A percentile compares a stretch with the other conserved stretches of the same genome.
phyloP scores from a whole-genome alignment of 2,329 filamentous ascomycete species.

The Fusarium torreyae region DNA sequence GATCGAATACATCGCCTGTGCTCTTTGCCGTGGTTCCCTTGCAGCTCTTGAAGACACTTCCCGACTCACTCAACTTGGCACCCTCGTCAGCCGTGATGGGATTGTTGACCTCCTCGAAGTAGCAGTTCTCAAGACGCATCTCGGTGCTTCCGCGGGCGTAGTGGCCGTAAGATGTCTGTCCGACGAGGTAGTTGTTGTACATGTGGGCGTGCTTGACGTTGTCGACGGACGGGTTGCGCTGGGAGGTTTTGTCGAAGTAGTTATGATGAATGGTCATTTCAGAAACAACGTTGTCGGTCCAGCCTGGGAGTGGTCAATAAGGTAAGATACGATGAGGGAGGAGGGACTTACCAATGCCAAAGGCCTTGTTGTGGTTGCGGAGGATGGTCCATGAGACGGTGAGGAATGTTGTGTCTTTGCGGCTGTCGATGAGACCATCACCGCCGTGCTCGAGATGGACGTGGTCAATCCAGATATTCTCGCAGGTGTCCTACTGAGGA shows the following conservation, averaged over 20 bases:
- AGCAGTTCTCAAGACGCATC: slow-evolving; percentile 49
- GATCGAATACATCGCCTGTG: slow-evolving; percentile 23
- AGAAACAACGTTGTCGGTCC: slow-evolving; percentile 47
- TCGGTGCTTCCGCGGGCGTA: slow-evolving; percentile 46
- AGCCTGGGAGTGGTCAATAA: slow-evolving; percentile 24
- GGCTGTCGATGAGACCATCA: slow-evolving; percentile 47
- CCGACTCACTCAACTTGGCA: slow-evolving; percentile 27
- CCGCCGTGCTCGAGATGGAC: slow-evolving; percentile 43
- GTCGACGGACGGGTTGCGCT: slow-evolving; percentile 49
- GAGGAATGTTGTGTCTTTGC: slow-evolving; percentile 48
- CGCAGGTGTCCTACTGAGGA: slow-evolving; percentile 23
- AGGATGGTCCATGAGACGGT: slow-evolving; percentile 49
- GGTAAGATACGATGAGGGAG: neutral
- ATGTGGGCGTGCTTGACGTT: slow-evolving; percentile 47
- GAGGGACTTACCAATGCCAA: slow-evolving; percentile 44
- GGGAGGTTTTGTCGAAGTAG: slow-evolving; percentile 45
- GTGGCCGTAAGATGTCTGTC: slow-evolving; percentile 46
- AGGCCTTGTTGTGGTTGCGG: slow-evolving; percentile 48
- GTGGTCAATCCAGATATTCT: slow-evolving; percentile 51
- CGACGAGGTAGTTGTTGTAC: slow-evolving; percentile 50
- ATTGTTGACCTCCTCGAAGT: slow-evolving; percentile 45
- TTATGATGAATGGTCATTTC: slow-evolving; percentile 49
- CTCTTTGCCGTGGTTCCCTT: slow-evolving; percentile 20
- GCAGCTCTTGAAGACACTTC: slow-evolving; percentile 26
- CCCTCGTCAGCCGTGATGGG: slow-evolving; percentile 31